Base-by-base conservation (phyloP, 1,284 basidiomycete species). In the Gymnopus androsaceus region DNA sequence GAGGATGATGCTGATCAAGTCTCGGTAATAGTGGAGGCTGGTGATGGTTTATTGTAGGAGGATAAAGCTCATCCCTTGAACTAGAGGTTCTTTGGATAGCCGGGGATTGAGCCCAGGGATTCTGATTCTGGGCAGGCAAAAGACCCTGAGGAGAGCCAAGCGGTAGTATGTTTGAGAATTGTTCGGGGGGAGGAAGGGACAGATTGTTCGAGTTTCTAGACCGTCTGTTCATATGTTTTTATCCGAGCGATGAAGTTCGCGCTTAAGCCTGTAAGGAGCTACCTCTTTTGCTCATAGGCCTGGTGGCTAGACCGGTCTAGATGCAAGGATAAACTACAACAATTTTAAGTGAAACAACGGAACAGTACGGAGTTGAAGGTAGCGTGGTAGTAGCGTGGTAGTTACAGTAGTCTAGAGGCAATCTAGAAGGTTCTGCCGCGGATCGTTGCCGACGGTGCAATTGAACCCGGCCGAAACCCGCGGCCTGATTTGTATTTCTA, bases 41-140 rank as follows among this genome's bases (percentile, higher is more conserved):
- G 17, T 63, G 37, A 15, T 19, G 28, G 21, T 23, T 42, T 5
- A 44, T 40, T 56, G 63, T n/a, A n/a, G n/a, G 42, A 21, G 65
- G 66, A 46, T 64, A 66, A 15, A 69, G 54, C 14, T 77, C 74
- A 51, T 75, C 73, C 62, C 74, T 66, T 0, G 74, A 74, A 54
- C 62, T 69, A 19, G 75, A 75, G 0, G 73, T 74, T 51, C 63
- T 69, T 59, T 67, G 71, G 48, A 52, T 7, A 44, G 31, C 55
- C 55, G 60, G 50, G 34, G 56, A n/a, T n/a, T n/a, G n/a, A n/a
- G n/a, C 56, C 58, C 60, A 64, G 54, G 47, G 45, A 44, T 46
- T 59, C 37, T 60, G 58, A 7, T 9, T 12, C 33, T 21, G 34
- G 19, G 36, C n/a, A 23, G 21, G 34, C 15, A 54, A 27, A n/a